These are phyloP conservation scores for Boletus barrowsii DNA, from an alignment of 768 basidiomycete genomes.

Conservation along the genomic window DNA sequence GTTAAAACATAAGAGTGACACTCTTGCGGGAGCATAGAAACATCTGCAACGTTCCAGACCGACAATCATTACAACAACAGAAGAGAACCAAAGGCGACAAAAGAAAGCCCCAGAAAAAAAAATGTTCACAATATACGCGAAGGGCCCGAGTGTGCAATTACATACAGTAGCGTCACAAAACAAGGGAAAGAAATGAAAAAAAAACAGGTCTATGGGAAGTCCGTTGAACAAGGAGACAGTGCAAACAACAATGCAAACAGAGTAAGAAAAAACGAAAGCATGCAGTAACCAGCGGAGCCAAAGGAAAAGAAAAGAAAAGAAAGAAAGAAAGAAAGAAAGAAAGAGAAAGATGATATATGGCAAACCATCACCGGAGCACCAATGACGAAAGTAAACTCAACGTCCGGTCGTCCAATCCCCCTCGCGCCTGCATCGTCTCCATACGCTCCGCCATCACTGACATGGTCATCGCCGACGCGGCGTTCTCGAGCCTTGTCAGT, in stretches of 20 bases:
- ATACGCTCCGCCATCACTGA: conserved; percentile 18
- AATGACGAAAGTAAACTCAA: conserved; percentile 42
- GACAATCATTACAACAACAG: too few species aligned
- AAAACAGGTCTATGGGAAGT: not conserved
- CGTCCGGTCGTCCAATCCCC: conserved; percentile 47
- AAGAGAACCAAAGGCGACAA: not conserved
- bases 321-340: not conserved
- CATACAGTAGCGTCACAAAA: conserved; percentile 3
- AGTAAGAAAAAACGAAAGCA: not conserved
- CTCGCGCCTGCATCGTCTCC: conserved; percentile 34
- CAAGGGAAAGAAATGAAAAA: not conserved
- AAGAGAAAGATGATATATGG: not conserved
- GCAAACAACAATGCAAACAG: not conserved
- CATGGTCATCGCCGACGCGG: conserved; percentile 38
- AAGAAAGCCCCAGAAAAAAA: not conserved
- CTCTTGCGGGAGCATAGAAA: too few species aligned
- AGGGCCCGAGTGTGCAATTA: not conserved
- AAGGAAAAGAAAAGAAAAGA: not conserved
- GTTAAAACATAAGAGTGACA: too few species aligned
- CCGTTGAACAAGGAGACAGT: not conserved
- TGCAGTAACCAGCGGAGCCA: not conserved
- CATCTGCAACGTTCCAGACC: too few species aligned
- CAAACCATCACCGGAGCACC: conserved; percentile 17
- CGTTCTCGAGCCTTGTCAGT: conserved; percentile 73
- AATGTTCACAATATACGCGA: not conserved